A percentile compares a stretch with the other conserved stretches of the same genome.
These are phyloP conservation scores for Cudoniella acicularis DNA, from an alignment of 495 filamentous ascomycete species.

Conservation along the genomic window DNA sequence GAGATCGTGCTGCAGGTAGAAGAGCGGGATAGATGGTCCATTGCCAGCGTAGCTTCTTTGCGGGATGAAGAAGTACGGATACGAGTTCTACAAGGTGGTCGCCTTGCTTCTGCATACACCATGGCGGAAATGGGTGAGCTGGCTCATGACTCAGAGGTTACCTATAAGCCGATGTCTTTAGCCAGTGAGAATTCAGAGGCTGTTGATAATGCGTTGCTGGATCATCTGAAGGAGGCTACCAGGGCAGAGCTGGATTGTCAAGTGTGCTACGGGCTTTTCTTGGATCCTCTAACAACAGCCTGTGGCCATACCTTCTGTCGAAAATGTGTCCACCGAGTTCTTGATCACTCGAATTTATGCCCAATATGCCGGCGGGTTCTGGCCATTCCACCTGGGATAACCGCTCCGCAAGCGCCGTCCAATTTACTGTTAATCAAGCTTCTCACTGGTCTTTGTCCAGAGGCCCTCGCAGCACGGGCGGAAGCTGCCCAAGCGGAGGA, in stretches of 20 bases:
- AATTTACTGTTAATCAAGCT: conserved; percentile 61
- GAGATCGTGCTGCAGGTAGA: conserved; percentile 32
- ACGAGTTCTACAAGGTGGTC: conserved; percentile 44
- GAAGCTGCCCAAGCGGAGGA: conserved; percentile 50
- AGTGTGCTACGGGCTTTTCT: conserved; percentile 75
- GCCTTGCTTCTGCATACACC: conserved; percentile 56
- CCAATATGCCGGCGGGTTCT: conserved; percentile 72
- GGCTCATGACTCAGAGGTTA: conserved; percentile 48
- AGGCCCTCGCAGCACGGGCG: conserved; percentile 53
- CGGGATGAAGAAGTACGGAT: conserved; percentile 29
- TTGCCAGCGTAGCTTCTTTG: conserved; percentile 38
- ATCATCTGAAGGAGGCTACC: conserved; percentile 54
- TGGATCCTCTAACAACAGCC: conserved; percentile 76
- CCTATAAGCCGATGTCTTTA: conserved; percentile 31
- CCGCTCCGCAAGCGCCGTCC: conserved; percentile 43
- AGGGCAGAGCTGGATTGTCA: conserved; percentile 78
- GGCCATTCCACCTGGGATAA: conserved; percentile 53
- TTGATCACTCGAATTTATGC: conserved; percentile 74
- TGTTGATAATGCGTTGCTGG: conserved; percentile 50
- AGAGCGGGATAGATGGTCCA: conserved; percentile 38
- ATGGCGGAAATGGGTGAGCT: conserved; percentile 52
- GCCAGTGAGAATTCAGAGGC: conserved; percentile 33
- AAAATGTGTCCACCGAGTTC: conserved; percentile 65
- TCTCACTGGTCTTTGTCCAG: conserved; percentile 62
- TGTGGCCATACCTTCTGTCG: conserved; percentile 92